phyloP scores from a whole-genome alignment of 2,329 filamentous ascomycete species.

The Epichloe glyceriae region DNA sequence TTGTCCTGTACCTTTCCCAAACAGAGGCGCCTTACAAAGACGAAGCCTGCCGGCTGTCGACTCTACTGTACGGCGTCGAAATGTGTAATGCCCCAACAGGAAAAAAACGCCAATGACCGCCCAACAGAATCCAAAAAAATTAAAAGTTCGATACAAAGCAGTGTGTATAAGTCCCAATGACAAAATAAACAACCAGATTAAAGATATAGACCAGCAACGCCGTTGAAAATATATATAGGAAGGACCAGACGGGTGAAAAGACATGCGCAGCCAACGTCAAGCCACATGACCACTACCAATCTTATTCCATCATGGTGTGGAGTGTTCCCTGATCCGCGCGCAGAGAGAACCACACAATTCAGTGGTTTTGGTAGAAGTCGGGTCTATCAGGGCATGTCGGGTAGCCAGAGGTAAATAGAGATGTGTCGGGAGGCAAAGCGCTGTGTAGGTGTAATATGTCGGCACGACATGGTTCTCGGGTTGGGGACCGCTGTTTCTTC shows the following conservation, averaged over 20 bases:
- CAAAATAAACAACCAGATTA: neutral
- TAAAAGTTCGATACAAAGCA: neutral
- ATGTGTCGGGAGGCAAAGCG: neutral
- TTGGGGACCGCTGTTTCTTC: neutral
- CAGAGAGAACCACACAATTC: neutral
- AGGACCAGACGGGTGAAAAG: neutral
- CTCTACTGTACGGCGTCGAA: neutral
- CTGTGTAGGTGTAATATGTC: neutral
- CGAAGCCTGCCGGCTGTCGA: neutral
- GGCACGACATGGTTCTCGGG: neutral
- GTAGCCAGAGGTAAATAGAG: neutral
- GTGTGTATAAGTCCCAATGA: neutral
- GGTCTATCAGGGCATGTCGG: too few relatives aligned
- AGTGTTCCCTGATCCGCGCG: neutral
- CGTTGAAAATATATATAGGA: neutral
- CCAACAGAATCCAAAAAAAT: neutral
- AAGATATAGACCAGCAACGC: neutral
- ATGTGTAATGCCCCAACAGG: neutral
- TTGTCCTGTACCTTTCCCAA: neutral
- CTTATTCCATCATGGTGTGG: neutral
- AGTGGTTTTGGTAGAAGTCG: neutral
- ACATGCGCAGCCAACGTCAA: neutral
- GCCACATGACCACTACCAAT: neutral
- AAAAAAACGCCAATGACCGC: neutral
- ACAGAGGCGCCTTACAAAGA: neutral